Evolutionary conservation across 225 moss, liverwort and hornwort species (phyloP).

Genomic region (Asterella californica): DNA sequence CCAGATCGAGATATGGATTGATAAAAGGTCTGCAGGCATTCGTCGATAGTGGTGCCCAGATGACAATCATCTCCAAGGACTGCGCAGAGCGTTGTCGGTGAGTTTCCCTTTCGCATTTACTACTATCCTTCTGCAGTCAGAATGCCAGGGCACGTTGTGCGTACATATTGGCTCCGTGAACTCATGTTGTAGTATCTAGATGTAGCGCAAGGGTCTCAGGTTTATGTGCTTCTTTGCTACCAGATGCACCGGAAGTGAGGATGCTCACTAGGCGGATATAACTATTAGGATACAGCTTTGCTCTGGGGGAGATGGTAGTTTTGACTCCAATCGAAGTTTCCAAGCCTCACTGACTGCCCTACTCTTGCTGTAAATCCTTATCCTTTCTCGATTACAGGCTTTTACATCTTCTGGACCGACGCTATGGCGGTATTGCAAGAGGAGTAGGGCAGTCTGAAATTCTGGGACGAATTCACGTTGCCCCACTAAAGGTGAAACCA

Average conservation of each 20-base stretch:
- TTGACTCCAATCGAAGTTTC: neutral
- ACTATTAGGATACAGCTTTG: neutral
- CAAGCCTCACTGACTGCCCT: neutral
- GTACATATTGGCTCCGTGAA: too few species aligned
- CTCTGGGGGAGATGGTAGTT: neutral
- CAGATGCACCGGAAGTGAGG: neutral
- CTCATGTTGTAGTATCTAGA: too few species aligned
- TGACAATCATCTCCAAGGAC: constrained; percentile 86
- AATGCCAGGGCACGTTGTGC: too few species aligned
- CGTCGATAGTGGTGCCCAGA: constrained; percentile 99
- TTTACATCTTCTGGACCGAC: constrained; percentile 79
- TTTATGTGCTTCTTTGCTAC: neutral
- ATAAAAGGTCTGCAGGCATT: constrained; percentile 63
- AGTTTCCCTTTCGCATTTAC: constrained; percentile 7
- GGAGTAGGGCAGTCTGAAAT: constrained; percentile 98
- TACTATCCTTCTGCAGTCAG: too few species aligned
- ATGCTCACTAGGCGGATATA: neutral
- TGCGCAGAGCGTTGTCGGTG: constrained; percentile 98
- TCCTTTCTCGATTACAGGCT: constrained; percentile 52
- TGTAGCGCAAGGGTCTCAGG: neutral
- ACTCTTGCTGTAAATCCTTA: neutral
- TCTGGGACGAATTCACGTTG: constrained; percentile 95
- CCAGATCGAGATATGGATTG: neutral
- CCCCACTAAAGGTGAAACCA: constrained; percentile 76
- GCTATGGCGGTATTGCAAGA: constrained; percentile 83